phyloP scores from a whole-genome alignment of 2,329 filamentous ascomycete species.

The Microcyclospora tardicrescens region DNA sequence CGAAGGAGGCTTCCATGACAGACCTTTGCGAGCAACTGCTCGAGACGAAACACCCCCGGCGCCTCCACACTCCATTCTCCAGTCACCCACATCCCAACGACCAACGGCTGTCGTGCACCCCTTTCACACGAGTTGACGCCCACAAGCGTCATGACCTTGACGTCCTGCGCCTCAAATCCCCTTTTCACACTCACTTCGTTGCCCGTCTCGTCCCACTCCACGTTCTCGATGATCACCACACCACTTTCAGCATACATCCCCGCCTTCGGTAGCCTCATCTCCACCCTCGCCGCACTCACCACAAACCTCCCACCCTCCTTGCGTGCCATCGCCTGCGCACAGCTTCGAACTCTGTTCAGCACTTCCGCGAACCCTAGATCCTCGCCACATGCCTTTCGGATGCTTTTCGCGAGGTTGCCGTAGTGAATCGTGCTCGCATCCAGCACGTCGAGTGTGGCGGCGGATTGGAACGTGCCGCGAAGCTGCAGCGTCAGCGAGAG shows the following conservation, averaged over 20 bases:
- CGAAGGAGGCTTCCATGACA: slow-evolving; percentile 14
- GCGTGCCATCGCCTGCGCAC: slow-evolving; percentile 14
- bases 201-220: slow-evolving; percentile 13
- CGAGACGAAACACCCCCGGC: slow-evolving; percentile 39
- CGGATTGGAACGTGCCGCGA: slow-evolving; percentile 41
- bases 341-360: slow-evolving; percentile 7
- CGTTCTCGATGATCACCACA: slow-evolving; percentile 33
- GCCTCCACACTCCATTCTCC: slow-evolving; percentile 8
- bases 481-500: slow-evolving; percentile 50
- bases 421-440: slow-evolving; percentile 64
- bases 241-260: slow-evolving; percentile 50
- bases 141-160: slow-evolving; percentile 55
- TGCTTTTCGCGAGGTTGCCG: slow-evolving; percentile 53
- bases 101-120: slow-evolving; percentile 48
- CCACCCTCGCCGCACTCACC: slow-evolving; percentile 10
- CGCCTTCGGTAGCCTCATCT: slow-evolving; percentile 51
- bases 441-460: slow-evolving; percentile 48
- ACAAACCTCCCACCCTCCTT: slow-evolving; percentile 14
- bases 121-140: slow-evolving; percentile 64
- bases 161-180: slow-evolving; percentile 26
- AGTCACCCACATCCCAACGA: slow-evolving; percentile 42
- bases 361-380: slow-evolving; percentile 13
- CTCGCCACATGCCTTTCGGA: slow-evolving; percentile 23
- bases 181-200: slow-evolving; percentile 1
- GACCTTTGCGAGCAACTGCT: slow-evolving; percentile 50